Base-by-base conservation (phyloP, 192 early-diverging fungal genomes). In the Coemansia sp. region DNA sequence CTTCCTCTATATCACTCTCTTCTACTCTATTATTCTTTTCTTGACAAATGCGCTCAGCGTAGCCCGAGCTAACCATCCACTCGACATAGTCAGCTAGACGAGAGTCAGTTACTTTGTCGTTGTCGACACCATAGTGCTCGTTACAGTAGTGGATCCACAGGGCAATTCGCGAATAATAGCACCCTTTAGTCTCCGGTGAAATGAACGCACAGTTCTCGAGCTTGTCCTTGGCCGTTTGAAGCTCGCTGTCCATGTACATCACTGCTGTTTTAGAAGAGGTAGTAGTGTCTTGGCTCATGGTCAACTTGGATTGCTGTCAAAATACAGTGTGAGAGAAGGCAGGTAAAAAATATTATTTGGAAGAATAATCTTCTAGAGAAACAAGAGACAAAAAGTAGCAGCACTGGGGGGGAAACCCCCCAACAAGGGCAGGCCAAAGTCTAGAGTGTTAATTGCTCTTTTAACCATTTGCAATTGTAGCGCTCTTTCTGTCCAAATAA, bases 121-220 rank as follows among this genome's bases (percentile, higher is more conserved):
- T 71, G 55, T 38, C 36, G 9, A 5, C 36, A 38, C 36, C 36
- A 38, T 9, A 8, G 36, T 8, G 46, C 27, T 42, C 36, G 43
- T 75, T 73, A 65, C 81, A 76, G 47, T 71, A 84, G 71, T 84
- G 76, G 24, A 84, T 75, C 81, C 81, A 84, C 60, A 78, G 63
- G 12, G 81, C 81, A 36, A 84, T 84, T 47, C 76, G 81, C 62
- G 81, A 78, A 36, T 73, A 84, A 64, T 84, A 84, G 73, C 73
- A 84, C 49, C 73, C 74, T 55, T 78, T 84, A 36, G 76, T 84
- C 67, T 73, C 75, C 2, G 49, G 43, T 11, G 71, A 75, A 18
- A 84, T 71, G 42, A 73, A 66, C 42, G 64, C 68, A 38, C 81
- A 76, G 27, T 36, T n/a, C 40, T 84, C 76, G 38, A 84, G 73